Evolutionary conservation across 2,329 filamentous ascomycete genomes (phyloP).

Genomic region (Pseudogymnoascus sp.): DNA sequence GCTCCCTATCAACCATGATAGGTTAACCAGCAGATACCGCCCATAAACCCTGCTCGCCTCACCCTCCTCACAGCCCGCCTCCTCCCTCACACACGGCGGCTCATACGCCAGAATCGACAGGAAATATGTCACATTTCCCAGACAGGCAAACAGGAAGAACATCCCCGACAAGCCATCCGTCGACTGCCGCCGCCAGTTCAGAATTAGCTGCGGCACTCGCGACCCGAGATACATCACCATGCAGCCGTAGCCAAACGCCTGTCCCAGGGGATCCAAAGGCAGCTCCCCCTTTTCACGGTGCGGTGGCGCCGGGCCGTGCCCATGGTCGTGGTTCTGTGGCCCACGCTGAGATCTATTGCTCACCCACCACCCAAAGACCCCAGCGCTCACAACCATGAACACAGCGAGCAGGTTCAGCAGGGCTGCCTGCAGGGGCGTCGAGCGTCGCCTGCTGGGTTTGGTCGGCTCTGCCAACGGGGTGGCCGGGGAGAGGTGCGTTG

Average conservation of each 20-base stretch:
- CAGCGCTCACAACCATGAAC: constrained; percentile 73
- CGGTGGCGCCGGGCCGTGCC: constrained; percentile 21
- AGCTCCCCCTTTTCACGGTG: constrained; percentile 24
- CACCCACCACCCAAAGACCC: constrained; percentile 79
- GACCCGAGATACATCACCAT: constrained; percentile 83
- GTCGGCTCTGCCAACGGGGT: constrained; percentile 63
- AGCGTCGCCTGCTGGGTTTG: constrained; percentile 34
- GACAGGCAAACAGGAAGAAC: constrained; percentile 93
- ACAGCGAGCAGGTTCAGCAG: constrained; percentile 70
- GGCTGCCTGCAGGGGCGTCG: constrained; percentile 48
- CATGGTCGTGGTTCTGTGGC: constrained; percentile 14
- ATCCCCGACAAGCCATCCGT: constrained; percentile 90
- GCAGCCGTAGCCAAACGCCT: constrained; percentile 90
- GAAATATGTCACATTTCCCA: constrained; percentile 91
- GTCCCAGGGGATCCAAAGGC: constrained; percentile 54
- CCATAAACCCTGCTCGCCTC: constrained; percentile 64
- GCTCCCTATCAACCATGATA: constrained; percentile 85
- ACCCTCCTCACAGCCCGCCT: constrained; percentile 48
- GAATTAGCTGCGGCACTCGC: constrained; percentile 78
- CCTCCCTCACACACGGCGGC: constrained; percentile 49
- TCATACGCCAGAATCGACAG: constrained; percentile 87
- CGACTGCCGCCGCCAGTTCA: constrained; percentile 87
- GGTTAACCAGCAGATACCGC: constrained; percentile 78
- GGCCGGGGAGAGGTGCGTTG: constrained; percentile 67
- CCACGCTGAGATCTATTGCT: constrained; percentile 38